A percentile compares a stretch with the other conserved stretches of the same genome.
phyloP scores from a whole-genome alignment of 2,329 filamentous ascomycete species.

The Colletotrichum somersetense region DNA sequence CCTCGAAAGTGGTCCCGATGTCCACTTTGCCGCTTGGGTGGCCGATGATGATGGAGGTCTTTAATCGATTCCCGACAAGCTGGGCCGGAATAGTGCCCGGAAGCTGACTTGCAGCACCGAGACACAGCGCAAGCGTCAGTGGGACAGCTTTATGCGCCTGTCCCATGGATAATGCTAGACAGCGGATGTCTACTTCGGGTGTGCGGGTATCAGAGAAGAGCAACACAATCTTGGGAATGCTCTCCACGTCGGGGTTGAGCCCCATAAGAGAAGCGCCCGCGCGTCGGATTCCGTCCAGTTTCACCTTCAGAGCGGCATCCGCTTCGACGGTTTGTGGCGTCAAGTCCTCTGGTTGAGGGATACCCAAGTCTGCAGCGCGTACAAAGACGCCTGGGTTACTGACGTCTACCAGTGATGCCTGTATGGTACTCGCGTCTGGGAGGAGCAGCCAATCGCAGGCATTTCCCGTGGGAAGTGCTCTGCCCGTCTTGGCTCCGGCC shows the following conservation, averaged over 20 bases:
- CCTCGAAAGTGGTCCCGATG: conserved; percentile 57
- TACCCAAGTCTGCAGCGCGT: conserved; percentile 48
- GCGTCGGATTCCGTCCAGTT: conserved; percentile 54
- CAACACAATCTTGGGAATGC: conserved; percentile 61
- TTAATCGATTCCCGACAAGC: conserved; percentile 45
- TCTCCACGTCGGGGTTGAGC: conserved; percentile 52
- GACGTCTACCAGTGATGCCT: conserved; percentile 56
- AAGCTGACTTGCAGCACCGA: conserved; percentile 55
- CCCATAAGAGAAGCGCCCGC: conserved; percentile 56
- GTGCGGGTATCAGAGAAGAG: conserved; percentile 51
- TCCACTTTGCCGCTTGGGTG: conserved; percentile 62
- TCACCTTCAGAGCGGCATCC: conserved; percentile 47
- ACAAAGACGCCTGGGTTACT: conserved; percentile 59
- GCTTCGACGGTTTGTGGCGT: conserved; percentile 50
- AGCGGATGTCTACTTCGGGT: conserved; percentile 55
- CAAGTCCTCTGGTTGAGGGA: conserved; percentile 41
- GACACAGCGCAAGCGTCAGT: conserved; percentile 55
- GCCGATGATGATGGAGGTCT: conserved; percentile 55
- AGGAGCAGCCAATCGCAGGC: conserved; percentile 50
- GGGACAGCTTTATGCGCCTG: conserved; percentile 60
- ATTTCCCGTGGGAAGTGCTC: conserved; percentile 54
- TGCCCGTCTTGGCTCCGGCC: conserved; percentile 57
- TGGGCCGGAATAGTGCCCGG: conserved; percentile 57
- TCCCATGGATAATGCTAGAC: conserved; percentile 61
- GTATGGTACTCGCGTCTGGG: conserved; percentile 46